These are phyloP conservation scores for Funneliformis caledonium DNA, from an alignment of 371 early-diverging fungal genomes.

Conservation along the genomic window DNA sequence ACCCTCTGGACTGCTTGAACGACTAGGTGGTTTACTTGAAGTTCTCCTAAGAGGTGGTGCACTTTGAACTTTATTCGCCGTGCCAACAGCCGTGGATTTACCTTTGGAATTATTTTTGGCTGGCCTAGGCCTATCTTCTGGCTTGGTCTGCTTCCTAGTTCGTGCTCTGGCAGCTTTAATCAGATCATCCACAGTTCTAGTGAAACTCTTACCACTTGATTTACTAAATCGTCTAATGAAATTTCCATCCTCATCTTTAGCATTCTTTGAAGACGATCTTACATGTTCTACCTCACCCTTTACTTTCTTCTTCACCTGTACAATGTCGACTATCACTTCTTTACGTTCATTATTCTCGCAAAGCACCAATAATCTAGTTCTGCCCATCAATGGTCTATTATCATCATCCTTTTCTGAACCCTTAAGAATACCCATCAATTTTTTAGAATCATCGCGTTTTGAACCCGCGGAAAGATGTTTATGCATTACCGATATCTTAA, in stretches of 20 bases:
- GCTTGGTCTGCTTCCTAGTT: background rate
- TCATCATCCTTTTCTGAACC: background rate
- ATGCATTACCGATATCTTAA: slow-evolving; percentile 37
- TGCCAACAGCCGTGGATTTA: background rate
- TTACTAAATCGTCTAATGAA: slow-evolving; percentile 18
- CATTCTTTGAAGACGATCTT: slow-evolving; percentile 18
- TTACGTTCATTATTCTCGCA: slow-evolving; percentile 38
- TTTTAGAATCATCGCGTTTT: slow-evolving; percentile 35
- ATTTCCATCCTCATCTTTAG: slow-evolving; percentile 11
- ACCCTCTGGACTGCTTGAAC: slow-evolving; percentile 37
- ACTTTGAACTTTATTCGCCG: background rate
- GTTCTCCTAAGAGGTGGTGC: slow-evolving; percentile 4
- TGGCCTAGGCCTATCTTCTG: slow-evolving; percentile 1
- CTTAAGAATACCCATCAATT: slow-evolving; percentile 37
- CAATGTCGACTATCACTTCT: slow-evolving; percentile 37
- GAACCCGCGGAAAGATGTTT: slow-evolving; percentile 35
- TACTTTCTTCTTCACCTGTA: slow-evolving; percentile 26
- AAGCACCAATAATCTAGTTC: slow-evolving; percentile 29
- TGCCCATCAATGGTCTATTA: slow-evolving; percentile 30
- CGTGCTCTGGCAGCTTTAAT: slow-evolving; percentile 27
- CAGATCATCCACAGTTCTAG: slow-evolving; percentile 25
- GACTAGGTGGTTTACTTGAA: slow-evolving; percentile 30
- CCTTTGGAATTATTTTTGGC: background rate
- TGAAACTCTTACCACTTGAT: slow-evolving; percentile 20
- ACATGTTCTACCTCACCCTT: slow-evolving; percentile 29